These are phyloP conservation scores for Aspergillaceae sp. DNA, from an alignment of 2,329 filamentous ascomycete genomes.

Conservation along the genomic window DNA sequence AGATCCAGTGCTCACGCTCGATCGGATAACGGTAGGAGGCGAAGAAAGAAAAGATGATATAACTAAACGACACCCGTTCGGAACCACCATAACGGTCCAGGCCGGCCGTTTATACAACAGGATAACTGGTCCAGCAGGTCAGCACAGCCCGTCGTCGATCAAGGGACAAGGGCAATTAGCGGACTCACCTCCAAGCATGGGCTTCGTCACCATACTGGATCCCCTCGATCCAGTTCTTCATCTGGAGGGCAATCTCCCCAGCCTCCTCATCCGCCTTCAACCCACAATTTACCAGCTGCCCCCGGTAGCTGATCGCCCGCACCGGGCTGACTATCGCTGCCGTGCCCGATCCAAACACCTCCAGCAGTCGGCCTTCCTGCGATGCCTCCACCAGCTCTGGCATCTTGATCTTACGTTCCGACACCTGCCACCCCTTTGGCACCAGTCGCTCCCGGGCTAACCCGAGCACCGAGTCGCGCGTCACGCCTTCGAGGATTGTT, in stretches of 20 bases:
- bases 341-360: slow-evolving; percentile 90
- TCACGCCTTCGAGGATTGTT: slow-evolving; percentile 92
- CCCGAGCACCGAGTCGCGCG: slow-evolving; percentile 78
- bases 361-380: slow-evolving; percentile 74
- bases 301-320: slow-evolving; percentile 81
- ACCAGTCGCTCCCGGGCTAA: slow-evolving; percentile 75
- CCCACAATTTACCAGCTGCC: slow-evolving; percentile 71
- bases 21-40: background rate
- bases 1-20: background rate
- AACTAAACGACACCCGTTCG: background rate
- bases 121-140: no score
- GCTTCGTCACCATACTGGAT: slow-evolving; percentile 93
- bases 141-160: no score
- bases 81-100: no score
- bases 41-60: background rate
- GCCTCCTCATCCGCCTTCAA: slow-evolving; percentile 74
- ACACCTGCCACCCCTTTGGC: slow-evolving; percentile 79
- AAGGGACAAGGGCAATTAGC: no score
- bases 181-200: slow-evolving; percentile 75
- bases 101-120: no score
- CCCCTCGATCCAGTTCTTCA: slow-evolving; percentile 95
- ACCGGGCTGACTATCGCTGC: slow-evolving; percentile 91
- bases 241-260: slow-evolving; percentile 70
- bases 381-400: slow-evolving; percentile 71
- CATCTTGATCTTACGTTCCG: slow-evolving; percentile 91